These are phyloP conservation scores for Pseudozyma sp. DNA, from an alignment of 1,284 basidiomycete species.

Conservation along the genomic window DNA sequence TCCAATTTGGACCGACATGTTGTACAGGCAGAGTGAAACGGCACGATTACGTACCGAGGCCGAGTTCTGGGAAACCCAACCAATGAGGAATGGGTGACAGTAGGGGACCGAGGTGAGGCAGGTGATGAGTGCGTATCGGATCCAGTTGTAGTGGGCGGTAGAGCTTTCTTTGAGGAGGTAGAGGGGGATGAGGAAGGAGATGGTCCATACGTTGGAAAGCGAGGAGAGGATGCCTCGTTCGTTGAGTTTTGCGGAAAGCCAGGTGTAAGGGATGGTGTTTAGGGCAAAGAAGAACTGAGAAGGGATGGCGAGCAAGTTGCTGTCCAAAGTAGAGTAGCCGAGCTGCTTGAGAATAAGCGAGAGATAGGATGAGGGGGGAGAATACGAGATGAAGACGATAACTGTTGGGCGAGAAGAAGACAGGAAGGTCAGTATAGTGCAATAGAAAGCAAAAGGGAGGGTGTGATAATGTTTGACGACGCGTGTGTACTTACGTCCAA, in stretches of 20 bases:
- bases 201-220: slow-evolving; percentile 34
- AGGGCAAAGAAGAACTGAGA: slow-evolving; percentile 45
- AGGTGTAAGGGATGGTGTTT: slow-evolving; percentile 40
- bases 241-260: slow-evolving; percentile 29
- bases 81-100: slow-evolving; percentile 46
- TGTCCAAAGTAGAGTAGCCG: slow-evolving; percentile 47
- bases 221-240: slow-evolving; percentile 28
- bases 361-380: slow-evolving; percentile 31
- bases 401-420: slow-evolving; percentile 25
- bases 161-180: slow-evolving; percentile 28
- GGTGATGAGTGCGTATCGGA: slow-evolving; percentile 43
- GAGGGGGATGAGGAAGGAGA: slow-evolving; percentile 34
- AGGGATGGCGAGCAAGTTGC: slow-evolving; percentile 59
- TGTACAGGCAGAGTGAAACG: slow-evolving; percentile 50
- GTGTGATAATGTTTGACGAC: neutral
- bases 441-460: neutral
- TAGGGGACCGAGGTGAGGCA: slow-evolving; percentile 43
- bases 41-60: slow-evolving; percentile 50
- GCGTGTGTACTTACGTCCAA: slow-evolving; percentile 68
- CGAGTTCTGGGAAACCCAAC: slow-evolving; percentile 38
- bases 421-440: slow-evolving; percentile 4
- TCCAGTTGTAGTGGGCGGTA: slow-evolving; percentile 26
- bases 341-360: slow-evolving; percentile 48
- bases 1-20: slow-evolving; percentile 57
- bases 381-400: slow-evolving; percentile 35